These are phyloP conservation scores for Colletotrichum truncatum DNA, from an alignment of 2,329 filamentous ascomycete species.

Conservation along the genomic window DNA sequence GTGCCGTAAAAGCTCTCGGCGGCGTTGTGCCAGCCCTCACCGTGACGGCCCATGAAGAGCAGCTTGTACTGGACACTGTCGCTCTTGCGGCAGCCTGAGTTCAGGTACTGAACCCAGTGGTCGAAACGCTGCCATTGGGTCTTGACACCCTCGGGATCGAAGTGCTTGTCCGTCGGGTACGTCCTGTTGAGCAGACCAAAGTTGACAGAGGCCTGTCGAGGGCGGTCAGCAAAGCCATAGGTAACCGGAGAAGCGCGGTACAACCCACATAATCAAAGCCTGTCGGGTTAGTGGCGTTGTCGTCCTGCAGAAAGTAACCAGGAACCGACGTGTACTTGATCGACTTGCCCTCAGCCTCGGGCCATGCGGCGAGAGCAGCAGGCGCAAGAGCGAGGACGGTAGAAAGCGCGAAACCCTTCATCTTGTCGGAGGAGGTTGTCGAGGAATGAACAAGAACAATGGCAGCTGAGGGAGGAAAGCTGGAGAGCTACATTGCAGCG, in stretches of 20 bases:
- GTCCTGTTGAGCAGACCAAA: constrained; percentile 72
- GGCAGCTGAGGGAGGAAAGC: background rate
- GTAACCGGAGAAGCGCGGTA: background rate
- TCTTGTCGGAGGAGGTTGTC: constrained; percentile 35
- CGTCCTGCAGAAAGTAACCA: constrained; percentile 73
- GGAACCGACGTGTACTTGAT: constrained; percentile 69
- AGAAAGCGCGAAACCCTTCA: constrained; percentile 43
- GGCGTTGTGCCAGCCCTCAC: constrained; percentile 71
- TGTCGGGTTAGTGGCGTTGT: constrained; percentile 60
- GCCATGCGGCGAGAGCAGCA: constrained; percentile 40
- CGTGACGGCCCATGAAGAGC: constrained; percentile 75
- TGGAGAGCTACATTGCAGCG: constrained; percentile 8
- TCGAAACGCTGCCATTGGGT: constrained; percentile 74
- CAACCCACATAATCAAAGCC: constrained; percentile 71
- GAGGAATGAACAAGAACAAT: background rate
- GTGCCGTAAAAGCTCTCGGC: constrained; percentile 75
- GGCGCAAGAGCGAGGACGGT: constrained; percentile 40
- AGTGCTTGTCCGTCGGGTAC: constrained; percentile 63
- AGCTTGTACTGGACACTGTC: constrained; percentile 69
- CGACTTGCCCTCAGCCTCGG: constrained; percentile 45
- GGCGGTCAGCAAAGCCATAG: background rate
- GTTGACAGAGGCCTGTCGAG: constrained; percentile 62
- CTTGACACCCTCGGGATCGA: constrained; percentile 48
- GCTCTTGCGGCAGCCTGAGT: constrained; percentile 47
- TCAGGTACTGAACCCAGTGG: constrained; percentile 64